Percentiles rank a stretch among this genome's conserved stretches.
Evolutionary conservation across 2,329 filamentous ascomycete genomes (phyloP).

Genomic region (Colletotrichum tofieldiae): DNA sequence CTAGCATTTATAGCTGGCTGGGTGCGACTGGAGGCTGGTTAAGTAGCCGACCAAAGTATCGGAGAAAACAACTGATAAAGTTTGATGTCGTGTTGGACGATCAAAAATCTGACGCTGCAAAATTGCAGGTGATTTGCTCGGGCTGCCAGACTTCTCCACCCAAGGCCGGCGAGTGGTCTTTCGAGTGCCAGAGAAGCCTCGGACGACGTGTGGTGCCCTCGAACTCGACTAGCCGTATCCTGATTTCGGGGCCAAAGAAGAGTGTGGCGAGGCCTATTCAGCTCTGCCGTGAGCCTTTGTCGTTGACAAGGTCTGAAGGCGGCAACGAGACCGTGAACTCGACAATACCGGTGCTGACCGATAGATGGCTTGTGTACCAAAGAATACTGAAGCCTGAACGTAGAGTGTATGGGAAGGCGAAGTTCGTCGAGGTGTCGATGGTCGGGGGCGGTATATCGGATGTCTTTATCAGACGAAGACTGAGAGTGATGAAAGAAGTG

Average conservation of each 20-base stretch:
- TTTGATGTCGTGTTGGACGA: neutral
- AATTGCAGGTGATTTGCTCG: neutral
- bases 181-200: neutral
- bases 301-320: neutral
- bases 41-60: neutral
- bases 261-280: neutral
- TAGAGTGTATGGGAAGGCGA: neutral
- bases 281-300: neutral
- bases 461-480: slow-evolving; percentile 1
- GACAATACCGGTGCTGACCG: neutral
- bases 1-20: neutral
- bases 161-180: too few relatives aligned
- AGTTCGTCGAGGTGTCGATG: slow-evolving; percentile 3
- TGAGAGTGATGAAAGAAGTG: slow-evolving; percentile 6
- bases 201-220: neutral
- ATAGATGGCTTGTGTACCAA: neutral
- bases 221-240: neutral
- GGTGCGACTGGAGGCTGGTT: too few relatives aligned
- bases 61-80: slow-evolving; percentile 7
- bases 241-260: neutral
- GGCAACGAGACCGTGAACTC: neutral
- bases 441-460: neutral
- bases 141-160: neutral
- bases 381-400: neutral
- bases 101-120: neutral